Conservation (phyloP, 2,329 filamentous ascomycete genomes). For the Fusarium hainanense region DNA sequence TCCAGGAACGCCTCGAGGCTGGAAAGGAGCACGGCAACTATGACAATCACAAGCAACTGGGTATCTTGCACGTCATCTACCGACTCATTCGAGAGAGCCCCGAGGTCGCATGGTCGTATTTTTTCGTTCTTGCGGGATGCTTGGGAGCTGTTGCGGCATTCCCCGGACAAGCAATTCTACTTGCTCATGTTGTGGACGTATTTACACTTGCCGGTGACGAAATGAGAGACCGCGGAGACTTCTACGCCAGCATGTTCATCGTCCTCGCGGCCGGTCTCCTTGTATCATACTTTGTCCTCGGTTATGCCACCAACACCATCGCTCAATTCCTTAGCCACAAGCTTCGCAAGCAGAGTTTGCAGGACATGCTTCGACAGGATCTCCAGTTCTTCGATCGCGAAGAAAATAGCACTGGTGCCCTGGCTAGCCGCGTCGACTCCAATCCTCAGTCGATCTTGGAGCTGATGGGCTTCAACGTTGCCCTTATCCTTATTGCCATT, state of each 20-base stretch:
- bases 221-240: constrained; percentile 58
- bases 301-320: constrained; percentile 50
- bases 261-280: constrained; percentile 59
- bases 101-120: constrained; percentile 51
- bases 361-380: constrained; percentile 54
- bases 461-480: constrained; percentile 57
- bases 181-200: constrained; percentile 56
- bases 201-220: constrained; percentile 51
- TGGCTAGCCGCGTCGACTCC: constrained; percentile 52
- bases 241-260: constrained; percentile 67
- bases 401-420: constrained; percentile 54
- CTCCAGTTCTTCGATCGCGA: constrained; percentile 56
- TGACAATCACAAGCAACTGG: constrained; percentile 48
- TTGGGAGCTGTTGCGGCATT: constrained; percentile 52
- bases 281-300: constrained; percentile 56
- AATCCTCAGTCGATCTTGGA: constrained; percentile 55
- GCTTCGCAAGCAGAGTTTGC: constrained; percentile 43
- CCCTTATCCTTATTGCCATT: constrained; percentile 52
- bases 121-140: constrained; percentile 48
- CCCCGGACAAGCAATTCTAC: constrained; percentile 58
- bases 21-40: constrained; percentile 54
- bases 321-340: constrained; percentile 47
- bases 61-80: constrained; percentile 47
- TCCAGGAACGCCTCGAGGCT: constrained; percentile 47
- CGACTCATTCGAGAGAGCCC: constrained; percentile 54